Evolutionary conservation across 371 early-diverging fungal species (phyloP).

Genomic region (Mortierella sp.): DNA sequence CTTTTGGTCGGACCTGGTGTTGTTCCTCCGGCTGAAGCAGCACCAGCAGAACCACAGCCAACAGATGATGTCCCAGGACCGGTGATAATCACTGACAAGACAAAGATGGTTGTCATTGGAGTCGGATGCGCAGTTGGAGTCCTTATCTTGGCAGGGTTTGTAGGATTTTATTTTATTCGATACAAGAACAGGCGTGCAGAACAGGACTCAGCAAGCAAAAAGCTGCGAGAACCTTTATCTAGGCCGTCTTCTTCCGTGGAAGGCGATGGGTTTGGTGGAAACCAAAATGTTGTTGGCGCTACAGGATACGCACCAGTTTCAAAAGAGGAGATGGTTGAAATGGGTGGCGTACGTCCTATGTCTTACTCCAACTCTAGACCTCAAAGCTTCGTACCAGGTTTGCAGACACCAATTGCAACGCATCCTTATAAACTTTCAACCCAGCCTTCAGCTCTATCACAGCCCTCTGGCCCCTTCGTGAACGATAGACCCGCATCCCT

Average conservation of each 20-base stretch:
- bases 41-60: not conserved
- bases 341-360: not conserved
- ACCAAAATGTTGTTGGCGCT: conserved; percentile 6
- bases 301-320: conserved; percentile 7
- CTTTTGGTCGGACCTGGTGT: conserved; percentile 29
- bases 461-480: not conserved
- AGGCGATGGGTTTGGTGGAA: conserved; percentile 1
- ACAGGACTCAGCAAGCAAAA: conserved; percentile 10
- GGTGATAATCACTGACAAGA: conserved; percentile 27
- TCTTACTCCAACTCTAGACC: not conserved
- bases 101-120: conserved; percentile 37
- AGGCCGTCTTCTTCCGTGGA: not conserved
- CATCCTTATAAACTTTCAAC: conserved; percentile 1
- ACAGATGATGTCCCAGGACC: conserved; percentile 16
- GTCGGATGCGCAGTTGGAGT: conserved; percentile 47
- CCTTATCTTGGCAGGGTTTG: conserved; percentile 33
- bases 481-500: conserved; percentile 31
- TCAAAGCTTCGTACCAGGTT: not conserved
- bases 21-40: not conserved
- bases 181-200: conserved; percentile 40
- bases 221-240: conserved; percentile 29
- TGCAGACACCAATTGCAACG: conserved; percentile 10
- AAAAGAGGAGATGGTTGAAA: conserved; percentile 22
- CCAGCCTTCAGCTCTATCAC: not conserved
- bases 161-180: conserved; percentile 43